Evolutionary conservation across 805 yeast species (phyloP), one percentile per base, ranked within the genome.

Genomic region (Tetrapisispora fleetii): DNA sequence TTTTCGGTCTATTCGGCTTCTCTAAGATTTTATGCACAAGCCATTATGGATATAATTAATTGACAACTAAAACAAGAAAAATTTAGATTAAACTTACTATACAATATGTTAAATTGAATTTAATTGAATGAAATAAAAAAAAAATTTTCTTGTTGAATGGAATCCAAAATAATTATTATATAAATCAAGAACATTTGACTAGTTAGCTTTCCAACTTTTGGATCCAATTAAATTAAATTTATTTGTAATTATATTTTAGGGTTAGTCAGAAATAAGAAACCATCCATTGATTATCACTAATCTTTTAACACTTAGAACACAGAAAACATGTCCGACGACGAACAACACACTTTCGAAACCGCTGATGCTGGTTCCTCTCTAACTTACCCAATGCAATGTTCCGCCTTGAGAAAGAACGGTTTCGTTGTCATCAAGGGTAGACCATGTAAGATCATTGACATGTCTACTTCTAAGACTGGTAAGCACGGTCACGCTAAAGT

Each of bases 401-500:
- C 98, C 69, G 96, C 99, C 63, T 88, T 93, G 77, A 90, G 99
- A 83, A 93, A 93, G 95, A 85, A 81, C 81, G 99, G 99, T 70
- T 95, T 87, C 83, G 99, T 93, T 72, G 95, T 83, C 65, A 93
- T 91, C 79, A 93, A 93, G 81, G 80, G 87, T 69, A 95, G 99
- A 83, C 99, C 99, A 73, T 93, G 98, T 83, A 93, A 93, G 84
- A 93, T 93, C 75, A 95, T 93, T 67, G 99, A 93, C 75, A 93
- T 93, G 99, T 93, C 99, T 57, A 93, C 99, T 70, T 93, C 99
- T 69, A 93, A 93, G 85, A 93, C 99, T 66, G 99, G 99, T 79
- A 93, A 93, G 97, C 99, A 93, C 85, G 99, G 99, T 80, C 99
- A 93, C 93, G 99, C 99, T 74, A 93, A 93, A 83, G 99, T 93